Evolutionary conservation across 2,329 filamentous ascomycete species (phyloP), one percentile per base, ranked within the genome.

Genomic region (Sporothrix schenckii): DNA sequence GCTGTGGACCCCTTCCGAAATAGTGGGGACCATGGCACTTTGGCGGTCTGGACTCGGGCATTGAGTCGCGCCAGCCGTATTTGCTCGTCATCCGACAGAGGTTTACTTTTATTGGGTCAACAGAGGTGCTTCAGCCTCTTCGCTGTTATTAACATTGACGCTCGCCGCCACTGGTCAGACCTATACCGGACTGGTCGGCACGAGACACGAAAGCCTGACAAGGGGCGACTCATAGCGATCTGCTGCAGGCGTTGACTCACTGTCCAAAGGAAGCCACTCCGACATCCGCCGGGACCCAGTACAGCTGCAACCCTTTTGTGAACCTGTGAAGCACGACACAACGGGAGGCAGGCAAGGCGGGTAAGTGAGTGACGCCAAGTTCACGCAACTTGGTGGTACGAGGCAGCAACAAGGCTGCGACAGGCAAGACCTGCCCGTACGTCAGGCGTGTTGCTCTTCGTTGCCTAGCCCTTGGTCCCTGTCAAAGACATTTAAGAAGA

Each of bases 11-110:
- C 16, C 30, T 19, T 24, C 7, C 10, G 19, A 34, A 34, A 65
- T 30, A 50, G 44, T 9, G 61, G 58, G 11, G 58, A 61, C 11
- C 16, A 3, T 49, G 10, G 44, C 21, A n/a, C 24, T 16, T 65
- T 50, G 50, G 60, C 60, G 60, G 60, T 49, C 60, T 49, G 60
- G 58, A 24, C 41, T 19, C 19, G 16, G 11, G 56, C n/a, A 7
- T 19, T 19, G 9, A 3, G 49, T 9, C 49, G 58, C 58, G n/a
- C 58, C 58, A 27, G 34, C 39, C 34, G 16, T n/a, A 34, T 65
- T 50, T 50, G 41, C 60, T 61, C 61, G n/a, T 61, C 54, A 41
- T 69, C 44, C 19, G 7, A 60, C 16, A n/a, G 52, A 34, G 21
- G 9, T 53, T 5, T 16, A 19, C 24, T 1, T 24, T 24, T 24